Evolutionary conservation across 208 protist genomes (phyloP).

Genomic region (Porcisia hertigi): DNA sequence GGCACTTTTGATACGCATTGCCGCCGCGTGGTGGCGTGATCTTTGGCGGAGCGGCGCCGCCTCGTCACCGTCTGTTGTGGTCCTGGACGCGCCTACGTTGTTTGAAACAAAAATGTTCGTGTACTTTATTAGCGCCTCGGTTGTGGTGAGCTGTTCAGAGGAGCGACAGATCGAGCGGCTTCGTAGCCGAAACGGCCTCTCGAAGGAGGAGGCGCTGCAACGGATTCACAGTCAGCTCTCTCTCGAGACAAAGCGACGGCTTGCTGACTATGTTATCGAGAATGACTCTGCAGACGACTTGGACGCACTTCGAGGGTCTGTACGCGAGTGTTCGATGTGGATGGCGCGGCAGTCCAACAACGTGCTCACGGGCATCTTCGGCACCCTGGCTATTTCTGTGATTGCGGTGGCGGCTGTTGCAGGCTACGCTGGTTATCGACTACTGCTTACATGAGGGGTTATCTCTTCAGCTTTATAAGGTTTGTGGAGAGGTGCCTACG

Average conservation of each 20-base stretch:
- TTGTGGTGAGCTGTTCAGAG: conserved; percentile 75
- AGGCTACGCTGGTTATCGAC: conserved; percentile 13
- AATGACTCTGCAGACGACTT: conserved; percentile 59
- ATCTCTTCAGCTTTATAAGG: background rate
- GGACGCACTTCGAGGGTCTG: conserved; percentile 25
- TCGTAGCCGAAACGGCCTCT: conserved; percentile 47
- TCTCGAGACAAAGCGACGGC: conserved; percentile 55
- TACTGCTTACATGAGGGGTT: conserved; percentile 5
- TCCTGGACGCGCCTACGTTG: conserved; percentile 88
- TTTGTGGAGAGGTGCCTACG: background rate
- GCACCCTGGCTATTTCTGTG: conserved; percentile 14
- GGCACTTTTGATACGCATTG: conserved; percentile 53
- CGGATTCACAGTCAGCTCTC: conserved; percentile 84
- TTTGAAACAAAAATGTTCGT: conserved; percentile 86
- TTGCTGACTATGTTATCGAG: conserved; percentile 74
- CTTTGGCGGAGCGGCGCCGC: conserved; percentile 25
- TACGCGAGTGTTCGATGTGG: conserved; percentile 61
- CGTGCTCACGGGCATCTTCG: conserved; percentile 38
- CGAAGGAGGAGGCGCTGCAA: conserved; percentile 47
- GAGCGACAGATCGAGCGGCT: conserved; percentile 70
- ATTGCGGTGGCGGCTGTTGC: conserved; percentile 11
- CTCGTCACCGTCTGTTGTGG: conserved; percentile 39
- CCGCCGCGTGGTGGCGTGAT: conserved; percentile 60
- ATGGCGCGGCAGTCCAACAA: conserved; percentile 53
- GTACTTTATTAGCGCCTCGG: conserved; percentile 61